phyloP scores from a whole-genome alignment of 108 stramenopile genomes.

The Seminavis robusta region DNA sequence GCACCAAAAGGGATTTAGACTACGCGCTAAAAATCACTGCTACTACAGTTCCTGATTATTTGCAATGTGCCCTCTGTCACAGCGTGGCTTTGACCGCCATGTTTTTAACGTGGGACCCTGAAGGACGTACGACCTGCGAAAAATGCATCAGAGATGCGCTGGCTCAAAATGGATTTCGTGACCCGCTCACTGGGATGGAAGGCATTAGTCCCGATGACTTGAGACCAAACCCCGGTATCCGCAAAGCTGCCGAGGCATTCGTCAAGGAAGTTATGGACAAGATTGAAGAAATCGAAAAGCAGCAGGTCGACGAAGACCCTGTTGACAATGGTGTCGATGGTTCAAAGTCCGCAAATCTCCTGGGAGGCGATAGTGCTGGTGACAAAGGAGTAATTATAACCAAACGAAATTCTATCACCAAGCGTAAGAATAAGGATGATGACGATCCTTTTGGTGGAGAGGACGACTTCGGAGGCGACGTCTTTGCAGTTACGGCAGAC shows the following conservation, averaged over 20 bases:
- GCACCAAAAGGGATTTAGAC: slow-evolving; percentile 57
- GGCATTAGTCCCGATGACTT: slow-evolving; percentile 85
- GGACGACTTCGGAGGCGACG: slow-evolving; percentile 85
- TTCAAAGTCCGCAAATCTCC: slow-evolving; percentile 15
- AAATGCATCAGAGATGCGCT: slow-evolving; percentile 78
- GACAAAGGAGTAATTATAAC: slow-evolving; percentile 63
- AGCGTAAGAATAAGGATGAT: slow-evolving; percentile 26
- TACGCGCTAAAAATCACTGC: slow-evolving; percentile 79
- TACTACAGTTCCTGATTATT: slow-evolving; percentile 71
- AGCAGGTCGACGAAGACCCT: slow-evolving; percentile 58
- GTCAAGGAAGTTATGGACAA: slow-evolving; percentile 72
- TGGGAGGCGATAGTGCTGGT: slow-evolving; percentile 53
- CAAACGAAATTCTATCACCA: slow-evolving; percentile 29
- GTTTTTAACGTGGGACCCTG: slow-evolving; percentile 80
- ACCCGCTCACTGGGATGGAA: slow-evolving; percentile 78
- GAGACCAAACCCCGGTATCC: slow-evolving; percentile 67
- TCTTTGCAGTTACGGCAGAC: slow-evolving; percentile 75
- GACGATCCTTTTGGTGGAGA: slow-evolving; percentile 61
- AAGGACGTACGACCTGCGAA: slow-evolving; percentile 78
- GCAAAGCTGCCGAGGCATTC: slow-evolving; percentile 79
- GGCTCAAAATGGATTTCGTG: slow-evolving; percentile 71
- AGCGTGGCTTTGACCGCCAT: slow-evolving; percentile 70
- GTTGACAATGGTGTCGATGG: slow-evolving; percentile 14
- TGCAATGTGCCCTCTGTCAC: slow-evolving; percentile 77
- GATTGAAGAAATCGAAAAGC: slow-evolving; percentile 73